Percentiles rank a stretch among this genome's conserved stretches.
These are phyloP conservation scores for Karstenula rhodostoma DNA, from an alignment of 2,329 filamentous ascomycete genomes.

Conservation along the genomic window DNA sequence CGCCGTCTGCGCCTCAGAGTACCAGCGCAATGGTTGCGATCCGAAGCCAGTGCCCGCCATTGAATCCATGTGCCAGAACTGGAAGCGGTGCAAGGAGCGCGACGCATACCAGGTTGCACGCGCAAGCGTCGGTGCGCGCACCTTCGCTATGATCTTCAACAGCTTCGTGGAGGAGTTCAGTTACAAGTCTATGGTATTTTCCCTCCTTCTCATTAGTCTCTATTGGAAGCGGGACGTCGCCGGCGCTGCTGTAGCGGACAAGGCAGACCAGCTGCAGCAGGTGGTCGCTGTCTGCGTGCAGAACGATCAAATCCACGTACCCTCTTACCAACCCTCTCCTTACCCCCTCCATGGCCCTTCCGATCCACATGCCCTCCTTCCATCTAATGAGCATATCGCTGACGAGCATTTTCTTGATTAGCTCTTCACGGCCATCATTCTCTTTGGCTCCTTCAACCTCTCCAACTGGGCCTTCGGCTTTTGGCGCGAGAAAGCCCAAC, in stretches of 20 bases:
- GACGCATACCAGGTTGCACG: constrained; percentile 80
- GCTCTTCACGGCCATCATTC: constrained; percentile 58
- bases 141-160: constrained; percentile 92
- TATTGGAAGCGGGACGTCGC: background rate
- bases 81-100: constrained; percentile 87
- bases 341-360: background rate
- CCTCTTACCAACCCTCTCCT: background rate
- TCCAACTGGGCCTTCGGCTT: constrained; percentile 68
- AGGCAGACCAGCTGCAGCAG: background rate
- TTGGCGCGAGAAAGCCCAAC: constrained; percentile 54
- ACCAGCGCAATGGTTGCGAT: constrained; percentile 77
- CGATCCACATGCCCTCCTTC: background rate
- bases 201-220: constrained; percentile 20
- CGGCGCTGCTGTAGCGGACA: background rate
- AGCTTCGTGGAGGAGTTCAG: constrained; percentile 91
- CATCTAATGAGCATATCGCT: background rate
- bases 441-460: constrained; percentile 62
- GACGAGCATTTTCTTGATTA: constrained; percentile 30
- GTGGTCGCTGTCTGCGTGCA: background rate
- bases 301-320: background rate
- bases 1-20: constrained; percentile 75
- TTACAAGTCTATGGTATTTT: constrained; percentile 75
- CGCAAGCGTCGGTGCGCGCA: constrained; percentile 82
- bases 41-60: constrained; percentile 76
- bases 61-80: constrained; percentile 75